A percentile compares a stretch with the other conserved stretches of the same genome.
phyloP scores from a whole-genome alignment of 768 basidiomycete species.

The Ramaria rubella region DNA sequence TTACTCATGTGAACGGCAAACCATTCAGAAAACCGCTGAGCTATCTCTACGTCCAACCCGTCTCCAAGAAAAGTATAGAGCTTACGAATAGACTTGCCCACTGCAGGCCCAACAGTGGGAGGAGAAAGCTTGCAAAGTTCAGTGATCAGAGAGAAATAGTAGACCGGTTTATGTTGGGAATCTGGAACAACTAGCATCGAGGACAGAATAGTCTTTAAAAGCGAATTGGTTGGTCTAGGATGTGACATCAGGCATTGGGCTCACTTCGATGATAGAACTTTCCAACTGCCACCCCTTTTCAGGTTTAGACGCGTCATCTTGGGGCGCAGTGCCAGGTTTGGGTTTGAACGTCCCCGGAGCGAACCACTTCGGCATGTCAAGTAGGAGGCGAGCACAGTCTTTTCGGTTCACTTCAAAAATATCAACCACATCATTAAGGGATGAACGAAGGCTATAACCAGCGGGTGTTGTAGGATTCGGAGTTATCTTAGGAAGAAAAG shows the following conservation, averaged over 20 bases:
- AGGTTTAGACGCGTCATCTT: slow-evolving; percentile 34
- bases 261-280: slow-evolving; percentile 79
- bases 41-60: slow-evolving; percentile 80
- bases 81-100: slow-evolving; percentile 91
- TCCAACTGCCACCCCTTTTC: slow-evolving; percentile 85
- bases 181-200: slow-evolving; percentile 72
- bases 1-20: slow-evolving; percentile 96
- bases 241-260: slow-evolving; percentile 8
- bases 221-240: background rate
- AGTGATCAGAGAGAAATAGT: slow-evolving; percentile 82
- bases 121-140: slow-evolving; percentile 95
- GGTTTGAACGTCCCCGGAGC: slow-evolving; percentile 79
- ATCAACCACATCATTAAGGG: slow-evolving; percentile 70
- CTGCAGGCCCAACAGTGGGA: slow-evolving; percentile 86
- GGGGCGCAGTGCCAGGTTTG: slow-evolving; percentile 52
- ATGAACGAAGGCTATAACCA: slow-evolving; percentile 74
- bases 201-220: slow-evolving; percentile 61
- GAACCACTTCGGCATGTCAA: slow-evolving; percentile 84
- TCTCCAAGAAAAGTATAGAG: slow-evolving; percentile 74
- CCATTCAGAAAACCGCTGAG: slow-evolving; percentile 87
- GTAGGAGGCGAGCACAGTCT: slow-evolving; percentile 81
- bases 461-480: slow-evolving; percentile 66
- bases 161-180: slow-evolving; percentile 69
- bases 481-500: slow-evolving; percentile 47
- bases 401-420: slow-evolving; percentile 96